Conservation (phyloP, 169 alveolate genomes). For the Plasmodium malariae region DNA sequence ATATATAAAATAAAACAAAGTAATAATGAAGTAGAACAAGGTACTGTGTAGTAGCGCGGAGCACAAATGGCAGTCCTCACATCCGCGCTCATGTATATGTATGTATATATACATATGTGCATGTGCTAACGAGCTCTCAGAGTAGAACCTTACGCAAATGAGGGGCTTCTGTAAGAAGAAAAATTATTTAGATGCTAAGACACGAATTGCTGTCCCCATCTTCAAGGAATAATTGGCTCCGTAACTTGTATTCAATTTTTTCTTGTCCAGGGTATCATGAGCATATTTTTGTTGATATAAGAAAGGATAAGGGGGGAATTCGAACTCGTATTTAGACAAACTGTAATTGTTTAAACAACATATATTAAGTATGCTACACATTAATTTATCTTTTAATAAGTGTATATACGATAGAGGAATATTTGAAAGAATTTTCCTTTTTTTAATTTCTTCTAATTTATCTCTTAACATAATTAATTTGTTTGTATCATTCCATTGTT, state of each 20-base stretch:
- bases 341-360: background rate
- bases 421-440: slow-evolving; percentile 3
- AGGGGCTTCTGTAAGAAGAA: too few species aligned
- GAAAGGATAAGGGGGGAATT: background rate
- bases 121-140: too few species aligned
- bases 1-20: too few species aligned
- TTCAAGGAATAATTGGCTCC: background rate
- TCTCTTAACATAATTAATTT: slow-evolving; percentile 47
- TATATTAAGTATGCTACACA: background rate
- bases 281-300: background rate
- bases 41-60: too few species aligned
- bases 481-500: slow-evolving; percentile 31
- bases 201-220: background rate
- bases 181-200: slow-evolving; percentile 1
- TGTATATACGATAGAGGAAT: slow-evolving; percentile 13
- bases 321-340: background rate
- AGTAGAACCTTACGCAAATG: too few species aligned
- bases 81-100: background rate
- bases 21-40: background rate
- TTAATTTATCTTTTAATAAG: slow-evolving; percentile 6
- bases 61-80: background rate
- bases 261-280: background rate
- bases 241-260: background rate
- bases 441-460: slow-evolving; percentile 34
- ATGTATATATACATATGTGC: background rate